Percentiles rank a stretch among this genome's conserved stretches.
Conservation (phyloP, 2,329 filamentous ascomycete species). For the Neonectria faginata region DNA sequence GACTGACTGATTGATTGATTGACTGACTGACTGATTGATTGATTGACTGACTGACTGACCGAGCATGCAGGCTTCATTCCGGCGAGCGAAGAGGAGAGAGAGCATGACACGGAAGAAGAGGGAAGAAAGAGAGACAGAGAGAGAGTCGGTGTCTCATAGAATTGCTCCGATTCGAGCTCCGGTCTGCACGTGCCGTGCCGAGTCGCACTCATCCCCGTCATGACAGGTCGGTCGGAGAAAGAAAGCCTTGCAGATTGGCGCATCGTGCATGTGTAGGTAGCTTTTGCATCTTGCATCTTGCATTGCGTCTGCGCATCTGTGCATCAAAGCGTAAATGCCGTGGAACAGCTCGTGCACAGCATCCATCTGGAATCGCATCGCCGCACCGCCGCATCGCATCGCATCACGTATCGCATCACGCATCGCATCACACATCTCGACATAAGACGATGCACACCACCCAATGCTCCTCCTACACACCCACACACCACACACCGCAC, state of each 20-base stretch:
- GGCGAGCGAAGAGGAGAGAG: not conserved
- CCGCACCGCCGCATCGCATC: not conserved
- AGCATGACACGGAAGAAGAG: not conserved
- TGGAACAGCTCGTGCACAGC: not conserved
- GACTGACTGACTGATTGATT: too few relatives aligned
- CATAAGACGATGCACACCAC: not conserved
- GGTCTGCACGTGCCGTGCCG: not conserved
- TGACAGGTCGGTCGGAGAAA: not conserved
- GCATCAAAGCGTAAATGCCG: not conserved
- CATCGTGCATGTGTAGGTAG: not conserved
- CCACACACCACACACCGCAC: not conserved
- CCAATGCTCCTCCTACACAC: not conserved
- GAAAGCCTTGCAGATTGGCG: too few relatives aligned
- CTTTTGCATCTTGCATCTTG: slow-evolving; percentile 9
- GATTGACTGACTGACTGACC: not conserved
- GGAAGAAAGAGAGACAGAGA: too few relatives aligned
- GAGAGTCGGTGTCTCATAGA: too few relatives aligned
- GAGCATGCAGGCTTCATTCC: slow-evolving; percentile 7
- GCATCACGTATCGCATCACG: too few relatives aligned
- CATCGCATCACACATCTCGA: not conserved
- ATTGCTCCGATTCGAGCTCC: not conserved
- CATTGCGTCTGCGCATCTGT: not conserved
- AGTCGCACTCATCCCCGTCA: not conserved
- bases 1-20: too few relatives aligned
- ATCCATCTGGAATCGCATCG: not conserved